Base-by-base conservation (phyloP, 768 basidiomycete species). In the Epithele typhae region DNA sequence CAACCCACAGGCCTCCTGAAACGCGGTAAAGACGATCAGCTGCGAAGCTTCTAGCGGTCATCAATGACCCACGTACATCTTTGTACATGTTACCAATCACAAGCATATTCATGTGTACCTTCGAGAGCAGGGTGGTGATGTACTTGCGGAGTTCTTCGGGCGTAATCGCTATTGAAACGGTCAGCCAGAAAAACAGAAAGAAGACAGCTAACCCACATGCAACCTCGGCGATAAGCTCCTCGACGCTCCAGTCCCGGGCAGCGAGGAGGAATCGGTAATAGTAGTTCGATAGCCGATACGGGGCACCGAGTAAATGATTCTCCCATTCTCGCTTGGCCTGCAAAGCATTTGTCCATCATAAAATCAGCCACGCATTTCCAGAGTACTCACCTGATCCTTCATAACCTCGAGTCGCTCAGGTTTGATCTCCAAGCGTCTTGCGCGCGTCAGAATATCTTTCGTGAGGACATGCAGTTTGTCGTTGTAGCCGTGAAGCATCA, bases 301-400 rank as follows among this genome's bases (percentile, higher is more conserved):
- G 87, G 64, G 92, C 87, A 6, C 80, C 81, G 46, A 97, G 76
- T 67, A 81, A 82, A 66, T 92, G 91, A 65, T 97, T 99, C 52
- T 84, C 77, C 78, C 84, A 91, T 44, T 84, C 79, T 49, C 83
- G 77, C 65, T 81, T 78, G 33, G 83, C 71, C 91, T 94, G 11
- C 2, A 18, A 32, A 18, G 14, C 12, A 17, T 27, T 24, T 40
- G 7, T 21, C 25, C 41, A 21, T 18, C 27, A 7, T 24, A 45
- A 7, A 4, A 18, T 10, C 34, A 15, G 35, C 9, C 45, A 25
- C 11, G 17, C n/a, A 7, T 25, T 3, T 15, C 18, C 6, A 6
- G 17, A 36, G 21, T 22, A 14, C 72, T 34, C 40, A 92, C 91
- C 70, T 90, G 81, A 64, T 97, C 91, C 59, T 85, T 87, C 62